Evolutionary conservation across 495 filamentous ascomycete species (phyloP), one percentile per base, ranked within the genome.

Genomic region (Mytilinidion resinicola): DNA sequence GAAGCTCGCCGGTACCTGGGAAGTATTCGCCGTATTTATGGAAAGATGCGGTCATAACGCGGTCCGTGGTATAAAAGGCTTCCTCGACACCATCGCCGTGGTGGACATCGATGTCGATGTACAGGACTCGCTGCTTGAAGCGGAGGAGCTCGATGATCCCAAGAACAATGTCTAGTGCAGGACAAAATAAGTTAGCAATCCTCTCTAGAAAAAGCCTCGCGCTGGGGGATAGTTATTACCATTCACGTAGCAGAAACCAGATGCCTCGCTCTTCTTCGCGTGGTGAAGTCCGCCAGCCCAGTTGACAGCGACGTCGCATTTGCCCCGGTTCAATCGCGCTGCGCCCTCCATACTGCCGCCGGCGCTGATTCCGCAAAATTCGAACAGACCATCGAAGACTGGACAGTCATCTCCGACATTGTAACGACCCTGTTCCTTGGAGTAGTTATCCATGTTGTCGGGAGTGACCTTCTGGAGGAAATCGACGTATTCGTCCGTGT

Each of bases 11-110:
- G 1, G 93, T 98, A 55, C 95, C 95, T 6, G 93, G 93, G 72
- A 98, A 98, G 71, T 96, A 98, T 67, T 97, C 93, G 71, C 95
- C 93, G 73, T 96, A 98, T 65, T 98, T 98, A 76, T 98, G 93
- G 73, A 97, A 97, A 14, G 90, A 96, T 39, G 91, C 86, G 0
- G 95, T 97, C 92, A 98, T 96, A 68, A 98, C 93, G 65, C 93
- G 85, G 74, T 98, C 92, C 14, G 93, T 98, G 17, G 91, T 93
- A 68, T 95, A 96, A 66, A 98, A 98, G 7, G 93, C 93, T 68
- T 97, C 92, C 72, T 98, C 93, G 20, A 98, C 93, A 59, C 93
- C 93, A 69, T 98, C 93, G 41, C 93, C 93, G 66, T 98, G 93
- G 72, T 98, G 93, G 15, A 98, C 95, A 72, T 98, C 93, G 64